Evolutionary conservation across 1,284 basidiomycete species (phyloP).

Genomic region (Fomes fomentarius): DNA sequence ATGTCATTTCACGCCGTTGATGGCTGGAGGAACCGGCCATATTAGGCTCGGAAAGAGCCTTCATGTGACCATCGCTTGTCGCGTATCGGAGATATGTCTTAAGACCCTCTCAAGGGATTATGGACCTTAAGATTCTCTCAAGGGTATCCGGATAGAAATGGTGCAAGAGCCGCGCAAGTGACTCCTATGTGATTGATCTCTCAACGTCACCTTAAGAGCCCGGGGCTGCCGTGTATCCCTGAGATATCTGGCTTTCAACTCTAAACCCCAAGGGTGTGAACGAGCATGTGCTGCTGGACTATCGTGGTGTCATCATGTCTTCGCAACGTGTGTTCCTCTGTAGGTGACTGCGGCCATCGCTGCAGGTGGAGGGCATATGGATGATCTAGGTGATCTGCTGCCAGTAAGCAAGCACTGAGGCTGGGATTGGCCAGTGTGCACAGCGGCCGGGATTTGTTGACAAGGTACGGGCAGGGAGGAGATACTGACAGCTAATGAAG

Average conservation of each 20-base stretch:
- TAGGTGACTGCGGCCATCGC: slow-evolving; percentile 15
- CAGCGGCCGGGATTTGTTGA: neutral
- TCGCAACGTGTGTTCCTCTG: slow-evolving; percentile 2
- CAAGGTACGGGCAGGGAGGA: slow-evolving; percentile 7
- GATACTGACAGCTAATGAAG: slow-evolving; percentile 15
- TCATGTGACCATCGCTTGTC: too few species aligned
- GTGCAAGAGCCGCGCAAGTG: too few species aligned
- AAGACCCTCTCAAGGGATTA: too few species aligned
- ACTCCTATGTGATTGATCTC: too few species aligned
- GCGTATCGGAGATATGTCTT: too few species aligned
- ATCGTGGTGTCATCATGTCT: slow-evolving; percentile 9
- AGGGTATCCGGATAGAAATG: too few species aligned
- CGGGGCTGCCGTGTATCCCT: too few species aligned
- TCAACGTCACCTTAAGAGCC: too few species aligned
- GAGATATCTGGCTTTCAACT: slow-evolving; percentile 17
- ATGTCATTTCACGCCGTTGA: too few species aligned
- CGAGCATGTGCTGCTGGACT: slow-evolving; percentile 3
- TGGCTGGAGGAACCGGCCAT: too few species aligned
- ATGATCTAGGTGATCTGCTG: neutral
- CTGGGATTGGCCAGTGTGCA: slow-evolving; percentile 3
- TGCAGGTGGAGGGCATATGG: neutral
- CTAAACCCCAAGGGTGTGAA: slow-evolving; percentile 13
- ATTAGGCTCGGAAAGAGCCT: too few species aligned
- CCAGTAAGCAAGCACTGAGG: slow-evolving; percentile 1
- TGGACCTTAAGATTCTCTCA: too few species aligned